Evolutionary conservation across 805 yeast genomes (phyloP).

Genomic region (Wickerhamiella parazyma): DNA sequence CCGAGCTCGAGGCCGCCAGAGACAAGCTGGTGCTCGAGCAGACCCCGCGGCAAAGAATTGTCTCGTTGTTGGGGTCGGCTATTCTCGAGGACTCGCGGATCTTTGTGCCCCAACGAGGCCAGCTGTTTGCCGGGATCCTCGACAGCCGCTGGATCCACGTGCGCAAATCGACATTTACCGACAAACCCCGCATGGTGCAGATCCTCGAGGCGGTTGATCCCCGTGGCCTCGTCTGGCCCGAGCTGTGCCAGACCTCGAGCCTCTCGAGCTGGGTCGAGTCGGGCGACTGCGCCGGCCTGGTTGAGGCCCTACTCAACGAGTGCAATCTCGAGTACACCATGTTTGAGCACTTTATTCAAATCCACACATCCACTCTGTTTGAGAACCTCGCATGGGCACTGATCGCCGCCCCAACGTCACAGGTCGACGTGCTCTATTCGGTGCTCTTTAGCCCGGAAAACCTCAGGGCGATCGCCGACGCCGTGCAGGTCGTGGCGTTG

Average conservation of each 20-base stretch:
- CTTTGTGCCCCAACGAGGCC: background rate
- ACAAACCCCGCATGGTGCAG: conserved; percentile 3
- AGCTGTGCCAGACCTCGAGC: background rate
- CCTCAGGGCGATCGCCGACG: conserved; percentile 1
- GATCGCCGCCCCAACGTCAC: background rate
- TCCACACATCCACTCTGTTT: background rate
- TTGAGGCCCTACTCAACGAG: background rate
- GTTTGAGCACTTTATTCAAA: conserved; percentile 2
- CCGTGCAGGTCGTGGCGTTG: conserved; percentile 1
- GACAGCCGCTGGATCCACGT: conserved; percentile 6
- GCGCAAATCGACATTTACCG: conserved; percentile 7
- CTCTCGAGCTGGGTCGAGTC: background rate
- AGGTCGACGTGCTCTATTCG: conserved; percentile 1
- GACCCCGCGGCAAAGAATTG: conserved; percentile 1
- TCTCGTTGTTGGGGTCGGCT: conserved; percentile 5
- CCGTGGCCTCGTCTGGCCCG: conserved; percentile 1
- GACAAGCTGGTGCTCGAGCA: conserved; percentile 2
- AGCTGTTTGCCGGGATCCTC: conserved; percentile 5
- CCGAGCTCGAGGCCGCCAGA: conserved; percentile 4
- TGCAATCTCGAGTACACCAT: conserved; percentile 5
- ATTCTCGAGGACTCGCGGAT: conserved; percentile 10
- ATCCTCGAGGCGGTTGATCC: conserved; percentile 10
- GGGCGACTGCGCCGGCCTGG: conserved; percentile 6
- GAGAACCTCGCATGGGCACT: conserved; percentile 3
- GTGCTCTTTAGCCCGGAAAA: conserved; percentile 10